Evolutionary conservation across 2,329 filamentous ascomycete species (phyloP).

Genomic region (Ophiostoma sp.): DNA sequence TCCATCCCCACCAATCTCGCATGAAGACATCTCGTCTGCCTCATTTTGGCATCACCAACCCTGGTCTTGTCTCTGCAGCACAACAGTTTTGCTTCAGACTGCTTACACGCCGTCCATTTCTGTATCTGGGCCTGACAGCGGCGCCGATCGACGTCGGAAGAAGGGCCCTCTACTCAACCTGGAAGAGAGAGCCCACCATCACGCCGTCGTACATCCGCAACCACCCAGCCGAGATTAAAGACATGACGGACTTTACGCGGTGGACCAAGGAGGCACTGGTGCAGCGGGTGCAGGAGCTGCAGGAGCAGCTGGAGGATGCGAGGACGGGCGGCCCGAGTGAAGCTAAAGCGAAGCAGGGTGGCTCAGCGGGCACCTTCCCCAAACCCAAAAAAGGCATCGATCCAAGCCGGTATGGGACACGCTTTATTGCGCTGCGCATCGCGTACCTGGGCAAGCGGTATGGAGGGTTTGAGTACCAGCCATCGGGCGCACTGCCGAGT

Average conservation of each 20-base stretch:
- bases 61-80: background rate
- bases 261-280: slow-evolving; percentile 42
- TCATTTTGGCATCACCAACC: slow-evolving; percentile 3
- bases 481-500: slow-evolving; percentile 69
- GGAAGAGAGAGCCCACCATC: background rate
- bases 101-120: background rate
- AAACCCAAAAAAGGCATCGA: slow-evolving; percentile 64
- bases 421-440: slow-evolving; percentile 86
- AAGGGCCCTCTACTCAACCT: background rate
- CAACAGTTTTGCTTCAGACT: background rate
- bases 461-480: slow-evolving; percentile 88
- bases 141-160: background rate
- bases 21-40: slow-evolving; percentile 10
- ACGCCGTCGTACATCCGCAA: background rate
- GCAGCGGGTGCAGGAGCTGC: slow-evolving; percentile 30
- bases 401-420: slow-evolving; percentile 75
- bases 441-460: slow-evolving; percentile 91
- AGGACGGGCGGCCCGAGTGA: background rate
- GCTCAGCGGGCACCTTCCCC: background rate
- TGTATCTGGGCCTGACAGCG: background rate
- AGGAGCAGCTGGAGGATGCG: slow-evolving; percentile 16
- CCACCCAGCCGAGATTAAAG: background rate
- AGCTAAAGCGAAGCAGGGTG: background rate
- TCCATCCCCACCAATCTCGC: background rate
- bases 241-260: slow-evolving; percentile 29